A percentile compares a stretch with the other conserved stretches of the same genome.
Evolutionary conservation across 148 eudicot species (phyloP).

Genomic region (Limonium bicolor): DNA sequence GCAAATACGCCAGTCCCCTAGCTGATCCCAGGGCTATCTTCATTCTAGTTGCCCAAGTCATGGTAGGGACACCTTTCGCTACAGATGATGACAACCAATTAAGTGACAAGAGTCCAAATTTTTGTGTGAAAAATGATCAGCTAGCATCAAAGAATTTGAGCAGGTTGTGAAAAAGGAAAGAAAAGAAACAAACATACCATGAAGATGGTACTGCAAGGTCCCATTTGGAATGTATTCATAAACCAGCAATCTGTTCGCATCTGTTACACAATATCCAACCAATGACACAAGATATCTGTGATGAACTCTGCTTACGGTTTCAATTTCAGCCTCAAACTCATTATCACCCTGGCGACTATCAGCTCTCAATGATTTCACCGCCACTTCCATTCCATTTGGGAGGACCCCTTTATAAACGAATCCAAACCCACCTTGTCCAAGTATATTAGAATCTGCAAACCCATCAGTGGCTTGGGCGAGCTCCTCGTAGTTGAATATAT

Average conservation of each 20-base stretch:
- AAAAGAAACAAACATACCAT: constrained; percentile 16
- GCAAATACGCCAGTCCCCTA: constrained; percentile 10
- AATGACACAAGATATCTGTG: constrained; percentile 94
- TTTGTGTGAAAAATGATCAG: not conserved
- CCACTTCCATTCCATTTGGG: constrained; percentile 85
- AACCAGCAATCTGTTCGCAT: constrained; percentile 71
- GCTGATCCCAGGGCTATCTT: constrained; percentile 11
- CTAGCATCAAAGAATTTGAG: not conserved
- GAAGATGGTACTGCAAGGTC: constrained; percentile 60
- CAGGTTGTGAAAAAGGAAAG: not conserved
- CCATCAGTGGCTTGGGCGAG: constrained; percentile 80
- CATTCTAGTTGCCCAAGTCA: constrained; percentile 8
- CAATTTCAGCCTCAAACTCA: constrained; percentile 92
- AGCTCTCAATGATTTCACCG: constrained; percentile 75
- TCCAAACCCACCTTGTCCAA: constrained; percentile 97
- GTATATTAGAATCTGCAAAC: constrained; percentile 68
- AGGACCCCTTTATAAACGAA: constrained; percentile 84
- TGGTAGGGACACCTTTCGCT: constrained; percentile 7
- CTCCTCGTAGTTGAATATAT: constrained; percentile 69
- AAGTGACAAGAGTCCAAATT: not conserved
- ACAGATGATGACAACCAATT: not conserved
- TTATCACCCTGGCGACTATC: constrained; percentile 92
- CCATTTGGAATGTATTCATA: constrained; percentile 79
- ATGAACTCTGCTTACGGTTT: constrained; percentile 90
- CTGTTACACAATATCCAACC: constrained; percentile 79